phyloP scores from a whole-genome alignment of 1,139 yeast genomes.

The Candida buenavistaensis region DNA sequence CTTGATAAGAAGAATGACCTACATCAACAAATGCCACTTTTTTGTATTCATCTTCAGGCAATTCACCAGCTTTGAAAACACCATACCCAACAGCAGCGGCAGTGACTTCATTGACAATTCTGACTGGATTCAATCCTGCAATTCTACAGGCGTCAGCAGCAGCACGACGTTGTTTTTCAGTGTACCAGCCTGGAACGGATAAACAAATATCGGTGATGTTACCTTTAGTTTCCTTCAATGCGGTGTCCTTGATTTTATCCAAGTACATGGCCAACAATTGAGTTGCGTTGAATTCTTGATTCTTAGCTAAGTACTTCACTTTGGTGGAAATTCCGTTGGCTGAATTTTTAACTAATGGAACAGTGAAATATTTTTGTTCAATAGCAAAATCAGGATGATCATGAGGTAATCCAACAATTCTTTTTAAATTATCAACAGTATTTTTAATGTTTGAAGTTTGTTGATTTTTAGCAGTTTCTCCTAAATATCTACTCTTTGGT shows the following conservation, averaged over 20 bases:
- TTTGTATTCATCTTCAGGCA: slow-evolving; percentile 88
- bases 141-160: slow-evolving; percentile 92
- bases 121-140: slow-evolving; percentile 97
- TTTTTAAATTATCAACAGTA: slow-evolving; percentile 91
- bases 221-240: slow-evolving; percentile 80
- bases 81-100: slow-evolving; percentile 99
- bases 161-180: slow-evolving; percentile 96
- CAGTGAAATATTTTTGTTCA: slow-evolving; percentile 74
- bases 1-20: slow-evolving; percentile 95
- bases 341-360: slow-evolving; percentile 68
- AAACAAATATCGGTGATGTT: slow-evolving; percentile 83
- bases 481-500: slow-evolving; percentile 81
- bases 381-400: slow-evolving; percentile 75
- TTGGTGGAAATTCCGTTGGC: slow-evolving; percentile 75
- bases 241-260: slow-evolving; percentile 82
- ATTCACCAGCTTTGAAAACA: slow-evolving; percentile 93
- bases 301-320: slow-evolving; percentile 82
- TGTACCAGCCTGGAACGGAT: slow-evolving; percentile 97
- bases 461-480: slow-evolving; percentile 94
- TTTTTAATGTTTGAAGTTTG: slow-evolving; percentile 95
- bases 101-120: slow-evolving; percentile 94
- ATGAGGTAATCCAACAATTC: slow-evolving; percentile 78
- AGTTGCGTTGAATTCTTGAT: slow-evolving; percentile 76
- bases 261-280: slow-evolving; percentile 95
- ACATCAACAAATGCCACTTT: slow-evolving; percentile 92